Evolutionary conservation across 2,329 filamentous ascomycete species (phyloP).

Genomic region (Colletotrichum spaethianum): DNA sequence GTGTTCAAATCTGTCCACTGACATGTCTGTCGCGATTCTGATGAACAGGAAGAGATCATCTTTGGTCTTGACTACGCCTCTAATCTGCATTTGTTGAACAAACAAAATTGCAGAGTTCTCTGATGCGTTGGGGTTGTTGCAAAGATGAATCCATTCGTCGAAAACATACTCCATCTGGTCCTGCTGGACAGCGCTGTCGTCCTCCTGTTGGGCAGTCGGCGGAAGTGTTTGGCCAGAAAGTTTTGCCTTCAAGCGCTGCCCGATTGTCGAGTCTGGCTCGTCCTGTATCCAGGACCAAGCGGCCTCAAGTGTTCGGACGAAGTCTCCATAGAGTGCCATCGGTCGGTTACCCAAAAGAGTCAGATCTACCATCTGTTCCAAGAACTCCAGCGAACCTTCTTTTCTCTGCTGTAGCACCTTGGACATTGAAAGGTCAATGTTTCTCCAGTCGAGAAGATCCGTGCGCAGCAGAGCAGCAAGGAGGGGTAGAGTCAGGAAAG

Average conservation of each 20-base stretch:
- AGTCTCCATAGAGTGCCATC: constrained; percentile 86
- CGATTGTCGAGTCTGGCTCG: constrained; percentile 74
- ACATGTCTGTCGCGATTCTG: constrained; percentile 84
- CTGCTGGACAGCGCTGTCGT: constrained; percentile 60
- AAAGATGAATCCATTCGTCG: constrained; percentile 92
- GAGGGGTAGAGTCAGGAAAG: constrained; percentile 70
- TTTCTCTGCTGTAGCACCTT: constrained; percentile 81
- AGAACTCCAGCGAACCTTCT: constrained; percentile 80
- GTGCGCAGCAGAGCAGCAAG: constrained; percentile 71
- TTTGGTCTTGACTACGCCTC: constrained; percentile 78
- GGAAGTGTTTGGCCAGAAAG: constrained; percentile 67
- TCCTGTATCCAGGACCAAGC: constrained; percentile 86
- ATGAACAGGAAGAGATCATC: constrained; percentile 87
- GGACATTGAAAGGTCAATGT: constrained; percentile 80
- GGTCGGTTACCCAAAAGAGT: constrained; percentile 84
- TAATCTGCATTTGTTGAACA: constrained; percentile 85
- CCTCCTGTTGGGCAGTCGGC: constrained; percentile 47
- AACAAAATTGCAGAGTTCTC: constrained; percentile 83
- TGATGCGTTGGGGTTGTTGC: constrained; percentile 81
- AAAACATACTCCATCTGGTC: constrained; percentile 96
- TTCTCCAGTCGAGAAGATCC: constrained; percentile 73
- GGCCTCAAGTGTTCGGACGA: constrained; percentile 84
- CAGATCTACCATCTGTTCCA: constrained; percentile 85
- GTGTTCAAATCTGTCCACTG: constrained; percentile 83
- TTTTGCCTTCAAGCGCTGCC: constrained; percentile 80